Percentiles rank a stretch among this genome's conserved stretches.
Conservation (phyloP, 768 basidiomycete genomes). For the Leccinum aurantiacum region DNA sequence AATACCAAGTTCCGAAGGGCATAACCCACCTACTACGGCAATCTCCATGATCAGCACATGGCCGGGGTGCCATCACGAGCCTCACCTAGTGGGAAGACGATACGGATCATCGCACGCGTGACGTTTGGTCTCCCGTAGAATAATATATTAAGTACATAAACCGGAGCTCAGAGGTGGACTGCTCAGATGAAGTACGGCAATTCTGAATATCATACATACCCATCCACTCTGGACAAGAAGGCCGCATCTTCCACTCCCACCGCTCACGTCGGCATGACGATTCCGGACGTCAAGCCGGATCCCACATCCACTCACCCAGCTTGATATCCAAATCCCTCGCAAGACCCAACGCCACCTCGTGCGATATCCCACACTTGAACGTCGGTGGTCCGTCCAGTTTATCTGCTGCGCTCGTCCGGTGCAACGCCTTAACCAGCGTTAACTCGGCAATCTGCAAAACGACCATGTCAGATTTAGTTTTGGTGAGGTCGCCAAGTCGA, state of each 20-base stretch:
- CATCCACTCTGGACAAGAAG: no score
- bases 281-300: constrained; percentile 34
- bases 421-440: constrained; percentile 57
- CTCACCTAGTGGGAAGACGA: no score
- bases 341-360: constrained; percentile 52
- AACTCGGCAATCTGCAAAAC: constrained; percentile 46
- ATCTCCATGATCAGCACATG: no score
- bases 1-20: no score
- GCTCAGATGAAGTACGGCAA: no score
- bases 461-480: background rate
- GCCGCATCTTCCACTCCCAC: background rate
- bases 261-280: background rate
- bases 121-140: no score
- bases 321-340: constrained; percentile 59
- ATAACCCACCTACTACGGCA: no score
- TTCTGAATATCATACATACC: no score
- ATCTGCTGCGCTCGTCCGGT: constrained; percentile 60
- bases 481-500: background rate
- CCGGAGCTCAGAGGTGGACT: no score
- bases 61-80: no score
- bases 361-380: constrained; percentile 73
- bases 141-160: no score
- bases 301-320: constrained; percentile 70
- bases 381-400: constrained; percentile 66
- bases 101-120: no score